Evolutionary conservation across 495 filamentous ascomycete genomes (phyloP), one percentile per base, ranked within the genome.

Genomic region (Xylaria telfairii): DNA sequence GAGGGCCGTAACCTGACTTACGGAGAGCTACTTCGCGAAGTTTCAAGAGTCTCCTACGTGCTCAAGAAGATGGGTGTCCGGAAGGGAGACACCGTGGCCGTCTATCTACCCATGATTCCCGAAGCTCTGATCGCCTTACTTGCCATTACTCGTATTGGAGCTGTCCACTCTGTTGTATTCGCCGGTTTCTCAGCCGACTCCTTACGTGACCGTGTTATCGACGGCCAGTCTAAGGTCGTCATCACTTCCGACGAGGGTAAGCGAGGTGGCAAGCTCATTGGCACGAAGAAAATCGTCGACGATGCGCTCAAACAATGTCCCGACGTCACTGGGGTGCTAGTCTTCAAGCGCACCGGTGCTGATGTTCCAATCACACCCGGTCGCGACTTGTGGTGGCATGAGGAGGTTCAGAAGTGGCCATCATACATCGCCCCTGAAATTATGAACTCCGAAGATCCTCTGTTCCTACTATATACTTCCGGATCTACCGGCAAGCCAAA

Each of bases 61-160:
- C 87, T 99, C 72, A 96, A 93, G 86, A 86, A 93, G 85, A 93
- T 96, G 89, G 96, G 96, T 69, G 95, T 99, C 67, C 91, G 92
- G 86, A 98, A 98, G 87, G 96, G 96, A 42, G 96, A 99, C 80
- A 97, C 95, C 3, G 94, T 99, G 56, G 96, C 93, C 65, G 90
- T 99, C 75, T 99, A 99, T 86, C 85, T 99, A 70, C 96, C 96
- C 79, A 99, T 99, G 96, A 95, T 99, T 78, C 96, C 96, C 42
- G 96, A 98, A 82, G 96, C 96, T 4, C 71, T 98, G 62, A 85
- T 98, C 76, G 91, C 96, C 37, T 92, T 99, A 84, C 86, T 99
- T 30, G 96, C 96, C 56, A 96, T 94, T 78, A 84, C 89, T 30
- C 92, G 96, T 80, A 97, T 99, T 72, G 96, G 96, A 74, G 96